Evolutionary conservation across 202 grass and related monocot genomes (phyloP).

Genomic region (Dendrocalamus latiflorus): DNA sequence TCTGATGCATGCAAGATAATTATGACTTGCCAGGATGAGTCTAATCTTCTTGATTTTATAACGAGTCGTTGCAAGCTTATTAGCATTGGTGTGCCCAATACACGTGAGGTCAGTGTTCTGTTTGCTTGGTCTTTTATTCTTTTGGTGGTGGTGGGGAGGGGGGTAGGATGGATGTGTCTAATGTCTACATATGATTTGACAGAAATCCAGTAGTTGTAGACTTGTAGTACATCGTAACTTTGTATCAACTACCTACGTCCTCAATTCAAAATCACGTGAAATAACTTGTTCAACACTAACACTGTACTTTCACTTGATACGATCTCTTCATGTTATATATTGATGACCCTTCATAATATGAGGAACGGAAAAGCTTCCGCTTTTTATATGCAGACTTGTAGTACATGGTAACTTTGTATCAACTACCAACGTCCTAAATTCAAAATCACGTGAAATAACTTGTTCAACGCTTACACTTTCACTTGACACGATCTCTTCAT

Average conservation of each 20-base stretch:
- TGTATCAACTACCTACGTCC: too few species aligned
- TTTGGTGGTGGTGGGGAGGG: too few species aligned
- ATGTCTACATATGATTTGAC: background rate
- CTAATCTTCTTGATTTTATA: slow-evolving; percentile 57
- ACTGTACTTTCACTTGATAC: too few species aligned
- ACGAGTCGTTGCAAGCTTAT: slow-evolving; percentile 56
- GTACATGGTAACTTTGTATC: background rate
- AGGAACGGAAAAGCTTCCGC: too few species aligned
- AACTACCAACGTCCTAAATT: background rate
- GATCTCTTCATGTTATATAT: too few species aligned
- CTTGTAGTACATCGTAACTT: too few species aligned
- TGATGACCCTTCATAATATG: too few species aligned
- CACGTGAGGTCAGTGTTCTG: slow-evolving; percentile 42
- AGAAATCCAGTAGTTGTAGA: background rate
- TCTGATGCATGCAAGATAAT: slow-evolving; percentile 67
- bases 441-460: background rate
- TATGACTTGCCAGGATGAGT: slow-evolving; percentile 64
- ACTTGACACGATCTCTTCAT: background rate
- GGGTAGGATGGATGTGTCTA: background rate
- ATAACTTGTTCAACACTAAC: too few species aligned
- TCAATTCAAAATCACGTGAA: too few species aligned
- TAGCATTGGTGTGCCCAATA: slow-evolving; percentile 34
- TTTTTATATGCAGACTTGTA: too few species aligned
- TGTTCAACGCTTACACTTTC: background rate
- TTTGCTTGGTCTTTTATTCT: too few species aligned